Conservation (phyloP, 192 early-diverging fungal species). For the Backusella sp. region DNA sequence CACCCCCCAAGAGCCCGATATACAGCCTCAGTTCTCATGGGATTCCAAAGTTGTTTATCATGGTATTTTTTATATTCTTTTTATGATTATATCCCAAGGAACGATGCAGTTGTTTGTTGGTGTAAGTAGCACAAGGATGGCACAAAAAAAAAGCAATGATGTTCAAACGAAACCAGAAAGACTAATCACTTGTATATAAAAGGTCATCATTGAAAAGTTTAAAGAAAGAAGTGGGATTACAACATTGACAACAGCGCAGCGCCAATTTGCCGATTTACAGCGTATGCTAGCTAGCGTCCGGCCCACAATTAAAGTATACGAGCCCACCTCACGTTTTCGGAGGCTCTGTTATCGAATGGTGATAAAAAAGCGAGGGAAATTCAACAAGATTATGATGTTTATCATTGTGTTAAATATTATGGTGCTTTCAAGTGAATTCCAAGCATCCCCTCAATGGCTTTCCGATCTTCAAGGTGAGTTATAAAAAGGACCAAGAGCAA, state of each 20-base stretch:
- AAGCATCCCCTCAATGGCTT: slow-evolving; percentile 27
- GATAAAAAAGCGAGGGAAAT: slow-evolving; percentile 35
- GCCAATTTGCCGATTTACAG: slow-evolving; percentile 52
- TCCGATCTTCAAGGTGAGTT: slow-evolving; percentile 33
- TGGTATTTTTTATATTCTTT: slow-evolving; percentile 23
- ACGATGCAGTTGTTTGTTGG: slow-evolving; percentile 37
- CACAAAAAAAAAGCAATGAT: neutral
- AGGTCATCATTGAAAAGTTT: slow-evolving; percentile 58
- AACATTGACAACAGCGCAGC: slow-evolving; percentile 49
- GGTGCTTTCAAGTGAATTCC: slow-evolving; percentile 30
- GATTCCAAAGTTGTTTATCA: slow-evolving; percentile 21
- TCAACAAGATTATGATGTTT: slow-evolving; percentile 37
- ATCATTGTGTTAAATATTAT: slow-evolving; percentile 45
- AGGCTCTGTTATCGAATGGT: slow-evolving; percentile 42
- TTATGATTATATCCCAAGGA: slow-evolving; percentile 38
- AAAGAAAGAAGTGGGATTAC: slow-evolving; percentile 52
- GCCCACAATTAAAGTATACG: slow-evolving; percentile 41
- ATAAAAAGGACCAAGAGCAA: neutral
- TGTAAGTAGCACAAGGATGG: slow-evolving; percentile 13
- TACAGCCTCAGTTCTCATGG: slow-evolving; percentile 29
- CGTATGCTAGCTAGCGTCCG: slow-evolving; percentile 47
- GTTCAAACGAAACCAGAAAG: neutral
- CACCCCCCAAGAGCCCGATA: slow-evolving; percentile 26
- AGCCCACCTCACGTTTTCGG: slow-evolving; percentile 37
- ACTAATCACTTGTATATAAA: slow-evolving; percentile 26